Percentiles rank a stretch among this genome's conserved stretches.
phyloP scores from a whole-genome alignment of 2,329 filamentous ascomycete species.

The Colletotrichum tofieldiae region DNA sequence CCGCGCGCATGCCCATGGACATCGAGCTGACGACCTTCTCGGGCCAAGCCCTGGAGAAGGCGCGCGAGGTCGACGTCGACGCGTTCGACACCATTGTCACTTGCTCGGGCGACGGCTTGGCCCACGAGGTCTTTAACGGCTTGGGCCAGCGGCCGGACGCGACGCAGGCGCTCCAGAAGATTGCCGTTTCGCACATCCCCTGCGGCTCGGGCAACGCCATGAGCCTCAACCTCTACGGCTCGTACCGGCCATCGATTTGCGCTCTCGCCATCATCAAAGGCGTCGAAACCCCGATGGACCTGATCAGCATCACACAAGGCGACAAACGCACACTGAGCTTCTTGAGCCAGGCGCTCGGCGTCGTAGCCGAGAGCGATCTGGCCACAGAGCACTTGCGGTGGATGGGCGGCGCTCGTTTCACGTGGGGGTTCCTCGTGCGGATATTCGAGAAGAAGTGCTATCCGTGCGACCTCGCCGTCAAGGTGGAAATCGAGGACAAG shows the following conservation, averaged over 20 bases:
- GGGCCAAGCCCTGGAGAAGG: slow-evolving; percentile 86
- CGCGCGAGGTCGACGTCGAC: slow-evolving; percentile 81
- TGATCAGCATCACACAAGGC: slow-evolving; percentile 90
- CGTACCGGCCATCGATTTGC: slow-evolving; percentile 80
- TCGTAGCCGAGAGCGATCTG: slow-evolving; percentile 91
- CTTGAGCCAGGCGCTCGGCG: slow-evolving; percentile 89
- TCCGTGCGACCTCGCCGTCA: slow-evolving; percentile 90
- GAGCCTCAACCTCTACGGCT: slow-evolving; percentile 90
- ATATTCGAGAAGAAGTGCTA: slow-evolving; percentile 84
- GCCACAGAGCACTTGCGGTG: slow-evolving; percentile 92
- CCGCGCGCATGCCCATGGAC: slow-evolving; percentile 84
- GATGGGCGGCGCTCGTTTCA: slow-evolving; percentile 92
- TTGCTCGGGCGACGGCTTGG: slow-evolving; percentile 92
- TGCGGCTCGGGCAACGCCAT: slow-evolving; percentile 96
- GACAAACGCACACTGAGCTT: slow-evolving; percentile 84
- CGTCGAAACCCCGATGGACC: slow-evolving; percentile 84
- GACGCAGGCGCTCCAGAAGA: slow-evolving; percentile 77
- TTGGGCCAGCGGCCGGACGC: slow-evolving; percentile 85
- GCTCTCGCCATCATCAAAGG: slow-evolving; percentile 92
- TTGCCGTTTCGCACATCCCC: slow-evolving; percentile 90
- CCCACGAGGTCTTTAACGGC: slow-evolving; percentile 96
- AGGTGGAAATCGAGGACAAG: slow-evolving; percentile 86
- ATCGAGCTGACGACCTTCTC: slow-evolving; percentile 79
- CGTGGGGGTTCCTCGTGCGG: slow-evolving; percentile 84
- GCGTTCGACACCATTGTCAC: slow-evolving; percentile 88